A percentile compares a stretch with the other conserved stretches of the same genome.
Evolutionary conservation across 768 basidiomycete species (phyloP).

Genomic region (Paxillus involutus): DNA sequence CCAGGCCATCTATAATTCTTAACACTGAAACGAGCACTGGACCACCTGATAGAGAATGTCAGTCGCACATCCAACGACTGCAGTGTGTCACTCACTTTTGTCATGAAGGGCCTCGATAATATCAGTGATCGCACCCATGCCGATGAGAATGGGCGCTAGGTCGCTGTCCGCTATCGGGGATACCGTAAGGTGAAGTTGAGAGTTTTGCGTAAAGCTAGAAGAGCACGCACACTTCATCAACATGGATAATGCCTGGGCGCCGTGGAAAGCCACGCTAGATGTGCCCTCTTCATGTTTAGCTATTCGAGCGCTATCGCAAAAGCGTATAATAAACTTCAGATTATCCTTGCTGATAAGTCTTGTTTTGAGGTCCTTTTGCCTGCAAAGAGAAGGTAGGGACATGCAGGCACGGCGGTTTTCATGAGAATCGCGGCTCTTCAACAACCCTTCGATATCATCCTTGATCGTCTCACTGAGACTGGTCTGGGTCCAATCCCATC

Average conservation of each 20-base stretch:
- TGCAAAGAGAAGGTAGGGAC: conserved; percentile 29
- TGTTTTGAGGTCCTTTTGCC: conserved; percentile 9
- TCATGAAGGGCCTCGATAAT: conserved; percentile 15
- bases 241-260: conserved; percentile 26
- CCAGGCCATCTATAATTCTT: conserved; percentile 18
- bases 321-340: conserved; percentile 15
- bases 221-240: conserved; percentile 21
- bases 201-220: neutral
- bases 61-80: neutral
- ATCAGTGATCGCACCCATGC: conserved; percentile 16
- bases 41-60: conserved; percentile 6
- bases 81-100: conserved; percentile 8
- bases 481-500: conserved; percentile 17
- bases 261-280: conserved; percentile 20
- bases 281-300: conserved; percentile 14
- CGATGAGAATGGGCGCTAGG: conserved; percentile 14
- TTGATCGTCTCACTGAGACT: conserved; percentile 5
- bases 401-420: conserved; percentile 24
- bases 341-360: conserved; percentile 17
- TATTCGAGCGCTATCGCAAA: conserved; percentile 13
- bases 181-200: neutral
- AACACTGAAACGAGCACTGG: conserved; percentile 23
- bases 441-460: conserved; percentile 13
- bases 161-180: conserved; percentile 10
- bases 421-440: conserved; percentile 8